Evolutionary conservation across 2,329 filamentous ascomycete species (phyloP).

Genomic region (Trichoderma sp.): DNA sequence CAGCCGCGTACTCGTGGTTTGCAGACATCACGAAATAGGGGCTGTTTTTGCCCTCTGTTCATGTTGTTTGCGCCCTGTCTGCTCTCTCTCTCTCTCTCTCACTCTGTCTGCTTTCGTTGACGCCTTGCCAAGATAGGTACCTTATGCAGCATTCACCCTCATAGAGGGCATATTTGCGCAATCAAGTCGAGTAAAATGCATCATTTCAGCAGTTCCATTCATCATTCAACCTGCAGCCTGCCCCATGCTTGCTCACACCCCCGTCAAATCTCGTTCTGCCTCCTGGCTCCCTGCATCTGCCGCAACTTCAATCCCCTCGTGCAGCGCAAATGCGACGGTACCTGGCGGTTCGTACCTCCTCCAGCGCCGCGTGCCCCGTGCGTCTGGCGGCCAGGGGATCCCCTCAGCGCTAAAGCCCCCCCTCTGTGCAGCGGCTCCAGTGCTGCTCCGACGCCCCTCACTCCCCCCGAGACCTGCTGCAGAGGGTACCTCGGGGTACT

Average conservation of each 20-base stretch:
- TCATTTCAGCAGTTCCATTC: too few relatives aligned
- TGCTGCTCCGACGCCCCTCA: background rate
- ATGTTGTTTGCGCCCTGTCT: too few relatives aligned
- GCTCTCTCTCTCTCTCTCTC: too few relatives aligned
- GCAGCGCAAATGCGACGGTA: slow-evolving; percentile 24
- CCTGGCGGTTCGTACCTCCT: slow-evolving; percentile 25
- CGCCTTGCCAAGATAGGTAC: background rate
- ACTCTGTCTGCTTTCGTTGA: background rate
- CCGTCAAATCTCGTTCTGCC: slow-evolving; percentile 13
- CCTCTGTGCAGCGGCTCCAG: slow-evolving; percentile 11
- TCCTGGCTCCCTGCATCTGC: slow-evolving; percentile 29
- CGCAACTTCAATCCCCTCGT: slow-evolving; percentile 5
- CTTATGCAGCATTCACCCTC: background rate
- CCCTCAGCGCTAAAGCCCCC: background rate
- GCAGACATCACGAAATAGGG: too few relatives aligned
- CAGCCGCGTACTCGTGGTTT: background rate
- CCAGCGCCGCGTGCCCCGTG: slow-evolving; percentile 19
- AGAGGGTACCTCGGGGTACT: slow-evolving; percentile 28
- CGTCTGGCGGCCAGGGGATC: slow-evolving; percentile 21
- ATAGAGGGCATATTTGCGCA: too few relatives aligned
- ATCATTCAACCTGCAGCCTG: background rate
- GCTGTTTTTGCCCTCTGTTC: background rate
- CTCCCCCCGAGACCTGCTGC: slow-evolving; percentile 3
- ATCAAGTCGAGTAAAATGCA: background rate
- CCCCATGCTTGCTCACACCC: slow-evolving; percentile 21